These are phyloP conservation scores for Alternaria triticina DNA, from an alignment of 2,329 filamentous ascomycete genomes.

Conservation along the genomic window DNA sequence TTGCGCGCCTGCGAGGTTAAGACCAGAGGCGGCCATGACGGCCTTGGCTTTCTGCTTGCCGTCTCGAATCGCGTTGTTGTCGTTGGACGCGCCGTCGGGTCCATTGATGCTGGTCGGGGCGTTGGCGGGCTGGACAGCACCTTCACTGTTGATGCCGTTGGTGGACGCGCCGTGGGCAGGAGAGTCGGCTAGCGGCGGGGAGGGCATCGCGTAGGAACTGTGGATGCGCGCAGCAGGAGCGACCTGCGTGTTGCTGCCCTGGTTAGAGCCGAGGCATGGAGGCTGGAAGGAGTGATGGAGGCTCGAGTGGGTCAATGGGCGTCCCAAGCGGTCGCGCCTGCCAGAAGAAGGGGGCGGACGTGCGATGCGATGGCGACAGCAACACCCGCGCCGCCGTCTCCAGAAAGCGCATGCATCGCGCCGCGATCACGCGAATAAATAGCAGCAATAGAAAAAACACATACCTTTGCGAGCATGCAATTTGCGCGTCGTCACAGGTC, in stretches of 20 bases:
- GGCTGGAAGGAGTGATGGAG: slow-evolving; percentile 16
- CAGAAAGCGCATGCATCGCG: slow-evolving; percentile 22
- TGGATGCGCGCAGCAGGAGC: slow-evolving; percentile 36
- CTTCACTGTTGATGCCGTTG: slow-evolving; percentile 41
- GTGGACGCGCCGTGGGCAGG: slow-evolving; percentile 39
- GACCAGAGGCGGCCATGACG: slow-evolving; percentile 61
- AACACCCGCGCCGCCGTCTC: slow-evolving; percentile 19
- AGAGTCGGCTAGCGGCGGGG: slow-evolving; percentile 37
- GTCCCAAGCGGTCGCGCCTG: slow-evolving; percentile 35
- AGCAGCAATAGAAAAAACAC: slow-evolving; percentile 27
- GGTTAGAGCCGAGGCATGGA: slow-evolving; percentile 39
- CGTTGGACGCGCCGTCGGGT: slow-evolving; percentile 34
- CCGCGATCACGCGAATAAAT: slow-evolving; percentile 8
- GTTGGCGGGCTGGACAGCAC: slow-evolving; percentile 43
- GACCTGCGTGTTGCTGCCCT: slow-evolving; percentile 37
- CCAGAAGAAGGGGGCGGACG: slow-evolving; percentile 30
- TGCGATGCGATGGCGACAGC: slow-evolving; percentile 15
- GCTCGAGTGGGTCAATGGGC: slow-evolving; percentile 25
- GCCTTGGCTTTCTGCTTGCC: slow-evolving; percentile 67
- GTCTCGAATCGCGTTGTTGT: slow-evolving; percentile 59
- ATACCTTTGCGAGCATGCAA: slow-evolving; percentile 48
- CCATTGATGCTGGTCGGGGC: slow-evolving; percentile 33
- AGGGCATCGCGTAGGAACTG: slow-evolving; percentile 43
- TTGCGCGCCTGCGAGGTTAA: slow-evolving; percentile 42
- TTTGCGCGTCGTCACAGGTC: slow-evolving; percentile 49